Base-by-base conservation (phyloP, 2,329 filamentous ascomycete species). In the Boeremia exigua region DNA sequence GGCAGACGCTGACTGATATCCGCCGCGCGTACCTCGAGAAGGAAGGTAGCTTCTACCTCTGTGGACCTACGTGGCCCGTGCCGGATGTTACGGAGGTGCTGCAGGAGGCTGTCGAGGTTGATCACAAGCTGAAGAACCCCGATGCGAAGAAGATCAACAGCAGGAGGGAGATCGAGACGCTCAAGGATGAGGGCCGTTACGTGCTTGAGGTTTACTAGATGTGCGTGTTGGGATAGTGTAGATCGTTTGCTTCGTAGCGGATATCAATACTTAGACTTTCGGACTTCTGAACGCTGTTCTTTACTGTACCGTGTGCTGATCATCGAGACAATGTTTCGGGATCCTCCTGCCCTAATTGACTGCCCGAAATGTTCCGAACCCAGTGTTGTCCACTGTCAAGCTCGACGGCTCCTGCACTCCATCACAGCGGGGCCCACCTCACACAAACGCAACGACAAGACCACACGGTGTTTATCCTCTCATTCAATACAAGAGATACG, bases 1-100 rank as follows among this genome's bases (percentile, higher is more conserved):
- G 95, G 54, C 84, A 98, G 84, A 92, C 89, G 0, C 79, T 98
- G 56, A 79, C 82, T 39, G 88, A 95, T 60, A 96, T 99, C 61
- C 84, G 92, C 55, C 81, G 92, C 77, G 90, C 92, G 0, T 98
- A 98, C 76, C 86, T 97, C 63, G 81, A 88, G 70, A 86, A 97
- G 65, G 89, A 95, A 68, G 95, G 95, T 53, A 88, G 89, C 30
- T 99, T 99, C 81, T 99, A 99, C 79, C 88, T 99, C 15, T 99
- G 95, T 75, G 95, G 95, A 39, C 95, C 95, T 28, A 99, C 95
- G 1, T 99, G 95, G 95, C 95, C 95, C 11, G 95, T 99, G 51
- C 95, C 95, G 6, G 95, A 99, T 79, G 94, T 99, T 48, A 97
- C 93, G 0, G 88, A 88, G 64, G 95, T 99, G 59, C 80, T 99